Conservation (phyloP, 225 moss, liverwort and hornwort species). For the Takakia lepidozioides region DNA sequence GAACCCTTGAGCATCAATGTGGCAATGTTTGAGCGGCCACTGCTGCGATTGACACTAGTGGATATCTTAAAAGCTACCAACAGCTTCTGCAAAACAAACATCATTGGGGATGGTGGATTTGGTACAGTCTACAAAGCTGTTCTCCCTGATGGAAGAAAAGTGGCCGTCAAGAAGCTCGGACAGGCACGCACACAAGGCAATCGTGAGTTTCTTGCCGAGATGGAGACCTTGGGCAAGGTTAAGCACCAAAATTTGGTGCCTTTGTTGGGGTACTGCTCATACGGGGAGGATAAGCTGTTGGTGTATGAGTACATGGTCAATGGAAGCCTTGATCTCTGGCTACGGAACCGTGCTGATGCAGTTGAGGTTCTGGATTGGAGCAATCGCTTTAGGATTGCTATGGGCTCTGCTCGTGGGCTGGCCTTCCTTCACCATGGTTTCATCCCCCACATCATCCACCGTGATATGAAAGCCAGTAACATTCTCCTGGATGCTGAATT, state of each 20-base stretch:
- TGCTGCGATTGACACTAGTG: constrained; percentile 60
- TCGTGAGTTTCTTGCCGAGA: constrained; percentile 79
- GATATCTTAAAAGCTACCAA: constrained; percentile 73
- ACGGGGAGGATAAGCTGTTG: constrained; percentile 74
- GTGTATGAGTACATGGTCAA: constrained; percentile 92
- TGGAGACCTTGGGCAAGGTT: constrained; percentile 87
- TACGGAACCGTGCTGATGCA: constrained; percentile 74
- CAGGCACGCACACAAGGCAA: constrained; percentile 69
- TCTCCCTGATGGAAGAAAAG: constrained; percentile 57
- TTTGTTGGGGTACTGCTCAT: constrained; percentile 65
- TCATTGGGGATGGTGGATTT: constrained; percentile 83
- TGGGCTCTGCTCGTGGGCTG: constrained; percentile 71
- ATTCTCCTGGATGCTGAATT: constrained; percentile 72
- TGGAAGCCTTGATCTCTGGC: constrained; percentile 76
- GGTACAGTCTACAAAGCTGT: constrained; percentile 80
- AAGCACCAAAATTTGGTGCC: constrained; percentile 74
- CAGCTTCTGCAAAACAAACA: constrained; percentile 81
- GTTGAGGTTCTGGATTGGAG: constrained; percentile 68
- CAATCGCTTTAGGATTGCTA: constrained; percentile 71
- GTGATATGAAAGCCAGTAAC: constrained; percentile 83
- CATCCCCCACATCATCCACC: constrained; percentile 80
- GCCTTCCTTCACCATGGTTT: constrained; percentile 83
- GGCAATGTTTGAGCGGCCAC: constrained; percentile 75
- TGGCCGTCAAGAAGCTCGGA: constrained; percentile 77
- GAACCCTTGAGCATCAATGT: constrained; percentile 83